Evolutionary conservation across 768 basidiomycete species (phyloP).

Genomic region (Boletus insuetus): DNA sequence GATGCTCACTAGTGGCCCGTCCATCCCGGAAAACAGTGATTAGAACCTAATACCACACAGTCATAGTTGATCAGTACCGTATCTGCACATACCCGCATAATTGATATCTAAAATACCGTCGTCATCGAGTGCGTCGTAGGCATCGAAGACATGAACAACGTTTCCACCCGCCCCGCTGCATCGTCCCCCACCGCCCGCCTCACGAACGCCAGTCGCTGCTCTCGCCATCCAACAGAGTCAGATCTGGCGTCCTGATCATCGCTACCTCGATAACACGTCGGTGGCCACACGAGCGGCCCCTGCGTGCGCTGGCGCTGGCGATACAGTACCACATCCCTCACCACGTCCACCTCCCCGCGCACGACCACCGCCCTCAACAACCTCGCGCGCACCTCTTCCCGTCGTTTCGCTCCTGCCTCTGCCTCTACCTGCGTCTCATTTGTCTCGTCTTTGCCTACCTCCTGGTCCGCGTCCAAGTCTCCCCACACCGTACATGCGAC

Average conservation of each 20-base stretch:
- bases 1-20: too few relatives aligned
- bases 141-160: slow-evolving; percentile 1
- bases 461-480: slow-evolving; percentile 41
- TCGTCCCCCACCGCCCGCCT: slow-evolving; percentile 4
- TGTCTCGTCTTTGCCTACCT: slow-evolving; percentile 3
- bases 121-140: too few relatives aligned
- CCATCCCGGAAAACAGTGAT: too few relatives aligned
- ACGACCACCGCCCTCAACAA: slow-evolving; percentile 51
- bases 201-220: slow-evolving; percentile 17
- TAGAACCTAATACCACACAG: too few relatives aligned
- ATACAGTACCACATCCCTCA: slow-evolving; percentile 59
- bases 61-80: too few relatives aligned
- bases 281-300: slow-evolving; percentile 42
- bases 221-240: slow-evolving; percentile 5
- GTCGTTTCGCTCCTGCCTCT: slow-evolving; percentile 31
- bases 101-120: too few relatives aligned
- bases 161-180: slow-evolving; percentile 11
- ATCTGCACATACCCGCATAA: too few relatives aligned
- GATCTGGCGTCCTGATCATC: slow-evolving; percentile 2
- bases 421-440: slow-evolving; percentile 2
- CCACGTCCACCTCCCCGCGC: slow-evolving; percentile 46
- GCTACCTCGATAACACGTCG: slow-evolving; percentile 45
- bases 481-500: slow-evolving; percentile 73
- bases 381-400: slow-evolving; percentile 31
- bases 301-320: slow-evolving; percentile 46